phyloP scores from a whole-genome alignment of 2,329 filamentous ascomycete species.

The Scytalidium sp. region DNA sequence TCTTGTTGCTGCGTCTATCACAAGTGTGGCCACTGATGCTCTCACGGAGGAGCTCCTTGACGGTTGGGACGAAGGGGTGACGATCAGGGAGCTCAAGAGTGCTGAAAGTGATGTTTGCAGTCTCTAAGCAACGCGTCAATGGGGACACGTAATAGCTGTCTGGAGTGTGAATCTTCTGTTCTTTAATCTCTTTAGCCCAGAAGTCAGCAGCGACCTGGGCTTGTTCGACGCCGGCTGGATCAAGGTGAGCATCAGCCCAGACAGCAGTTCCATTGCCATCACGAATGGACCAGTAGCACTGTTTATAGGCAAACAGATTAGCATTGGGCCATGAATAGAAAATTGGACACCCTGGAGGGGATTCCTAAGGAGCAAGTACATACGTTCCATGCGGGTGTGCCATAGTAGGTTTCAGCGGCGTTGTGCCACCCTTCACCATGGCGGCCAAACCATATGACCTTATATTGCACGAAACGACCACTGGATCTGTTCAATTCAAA shows the following conservation, averaged over 20 bases:
- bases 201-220: slow-evolving; percentile 56
- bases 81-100: slow-evolving; percentile 48
- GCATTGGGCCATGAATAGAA: slow-evolving; percentile 16
- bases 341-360: background rate
- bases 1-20: slow-evolving; percentile 55
- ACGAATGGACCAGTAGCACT: slow-evolving; percentile 64
- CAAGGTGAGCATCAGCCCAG: slow-evolving; percentile 65
- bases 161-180: slow-evolving; percentile 56
- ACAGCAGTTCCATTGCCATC: slow-evolving; percentile 60
- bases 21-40: slow-evolving; percentile 67
- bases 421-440: slow-evolving; percentile 69
- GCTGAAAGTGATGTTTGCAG: slow-evolving; percentile 59
- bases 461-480: slow-evolving; percentile 52
- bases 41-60: slow-evolving; percentile 67
- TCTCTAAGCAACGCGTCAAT: slow-evolving; percentile 59
- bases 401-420: slow-evolving; percentile 62
- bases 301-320: too few relatives aligned
- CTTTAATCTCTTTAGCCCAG: slow-evolving; percentile 51
- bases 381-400: slow-evolving; percentile 67
- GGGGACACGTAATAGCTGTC: slow-evolving; percentile 65
- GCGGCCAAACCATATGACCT: slow-evolving; percentile 61
- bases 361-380: slow-evolving; percentile 22
- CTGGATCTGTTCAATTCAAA: slow-evolving; percentile 46
- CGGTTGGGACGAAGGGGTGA: slow-evolving; percentile 50
- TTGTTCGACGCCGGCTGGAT: slow-evolving; percentile 52